Percentiles rank a stretch among this genome's conserved stretches.
These are phyloP conservation scores for Bondarzewia mesenterica DNA, from an alignment of 1,284 basidiomycete species.

Conservation along the genomic window DNA sequence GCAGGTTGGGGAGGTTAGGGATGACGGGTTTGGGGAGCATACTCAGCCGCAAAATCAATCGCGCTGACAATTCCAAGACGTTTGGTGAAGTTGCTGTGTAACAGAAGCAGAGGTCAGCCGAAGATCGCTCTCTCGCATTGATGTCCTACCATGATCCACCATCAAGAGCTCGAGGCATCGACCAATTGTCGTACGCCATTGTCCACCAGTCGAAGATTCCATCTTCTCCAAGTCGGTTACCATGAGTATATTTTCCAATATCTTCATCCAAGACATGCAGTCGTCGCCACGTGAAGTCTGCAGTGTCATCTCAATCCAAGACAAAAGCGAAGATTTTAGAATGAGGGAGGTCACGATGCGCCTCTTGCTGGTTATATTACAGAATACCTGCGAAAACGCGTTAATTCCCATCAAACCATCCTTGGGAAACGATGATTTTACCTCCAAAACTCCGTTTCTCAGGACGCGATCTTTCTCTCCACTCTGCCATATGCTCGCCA, in stretches of 20 bases:
- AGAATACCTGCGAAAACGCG: constrained; percentile 54
- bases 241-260: constrained; percentile 62
- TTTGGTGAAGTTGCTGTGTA: constrained; percentile 4
- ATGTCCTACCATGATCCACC: neutral
- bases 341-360: constrained; percentile 64
- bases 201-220: constrained; percentile 39
- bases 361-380: constrained; percentile 58
- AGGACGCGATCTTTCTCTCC: constrained; percentile 45
- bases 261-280: constrained; percentile 53
- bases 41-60: constrained; percentile 33
- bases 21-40: constrained; percentile 24
- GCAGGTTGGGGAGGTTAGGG: constrained; percentile 22
- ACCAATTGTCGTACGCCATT: constrained; percentile 47
- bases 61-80: constrained; percentile 8
- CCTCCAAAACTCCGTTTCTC: constrained; percentile 61
- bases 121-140: neutral
- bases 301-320: constrained; percentile 78
- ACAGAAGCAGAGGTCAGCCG: constrained; percentile 4
- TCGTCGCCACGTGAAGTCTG: constrained; percentile 32
- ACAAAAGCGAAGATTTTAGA: constrained; percentile 57
- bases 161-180: constrained; percentile 33
- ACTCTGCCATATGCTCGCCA: constrained; percentile 75
- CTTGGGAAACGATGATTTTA: constrained; percentile 20
- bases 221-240: constrained; percentile 39
- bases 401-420: neutral